phyloP scores from a whole-genome alignment of 768 basidiomycete genomes.

The Panellus pusillus region DNA sequence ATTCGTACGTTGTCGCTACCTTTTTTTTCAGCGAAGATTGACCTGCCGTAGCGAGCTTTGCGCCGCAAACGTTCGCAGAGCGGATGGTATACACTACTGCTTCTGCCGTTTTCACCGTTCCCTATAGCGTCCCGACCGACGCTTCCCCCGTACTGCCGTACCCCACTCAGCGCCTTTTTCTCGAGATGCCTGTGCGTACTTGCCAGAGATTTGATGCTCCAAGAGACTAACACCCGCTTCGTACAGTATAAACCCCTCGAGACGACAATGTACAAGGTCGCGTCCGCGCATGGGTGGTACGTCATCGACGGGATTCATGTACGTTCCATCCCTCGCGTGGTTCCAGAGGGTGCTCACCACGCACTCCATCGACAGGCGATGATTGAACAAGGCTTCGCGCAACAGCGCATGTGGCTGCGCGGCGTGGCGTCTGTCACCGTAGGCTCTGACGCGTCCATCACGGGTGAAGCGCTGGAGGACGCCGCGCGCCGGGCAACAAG shows the following conservation, averaged over 20 bases:
- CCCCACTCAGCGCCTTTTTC: slow-evolving; percentile 31
- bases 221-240: neutral
- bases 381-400: slow-evolving; percentile 39
- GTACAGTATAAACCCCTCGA: slow-evolving; percentile 32
- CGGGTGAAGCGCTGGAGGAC: slow-evolving; percentile 4
- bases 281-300: slow-evolving; percentile 35
- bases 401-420: slow-evolving; percentile 38
- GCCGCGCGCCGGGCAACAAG: slow-evolving; percentile 4
- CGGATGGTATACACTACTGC: slow-evolving; percentile 35
- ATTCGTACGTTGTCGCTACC: slow-evolving; percentile 28
- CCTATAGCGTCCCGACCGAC: slow-evolving; percentile 25
- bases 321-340: neutral
- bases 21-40: neutral
- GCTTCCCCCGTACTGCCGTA: slow-evolving; percentile 25
- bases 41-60: slow-evolving; percentile 20
- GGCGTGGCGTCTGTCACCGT: slow-evolving; percentile 14
- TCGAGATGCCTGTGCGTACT: slow-evolving; percentile 37
- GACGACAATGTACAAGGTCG: slow-evolving; percentile 34
- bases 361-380: slow-evolving; percentile 27
- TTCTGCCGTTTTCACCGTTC: slow-evolving; percentile 31
- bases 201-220: neutral
- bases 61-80: slow-evolving; percentile 30
- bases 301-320: slow-evolving; percentile 33
- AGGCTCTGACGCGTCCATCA: slow-evolving; percentile 15
- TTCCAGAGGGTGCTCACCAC: neutral